These are phyloP conservation scores for Przewalskia tangutica DNA, from an alignment of 257 asterid species.

Conservation along the genomic window DNA sequence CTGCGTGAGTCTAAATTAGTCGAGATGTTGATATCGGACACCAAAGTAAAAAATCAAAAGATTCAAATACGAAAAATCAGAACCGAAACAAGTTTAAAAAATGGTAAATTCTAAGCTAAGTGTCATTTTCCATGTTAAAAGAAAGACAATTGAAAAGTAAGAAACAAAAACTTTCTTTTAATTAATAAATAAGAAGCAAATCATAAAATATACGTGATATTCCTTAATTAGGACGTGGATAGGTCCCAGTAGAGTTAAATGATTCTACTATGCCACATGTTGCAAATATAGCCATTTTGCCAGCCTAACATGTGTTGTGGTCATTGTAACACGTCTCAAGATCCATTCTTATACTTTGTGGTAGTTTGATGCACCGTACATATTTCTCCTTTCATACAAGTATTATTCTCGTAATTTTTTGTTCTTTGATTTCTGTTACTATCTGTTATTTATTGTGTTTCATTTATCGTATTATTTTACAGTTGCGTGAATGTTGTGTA, in stretches of 20 bases:
- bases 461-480: no score
- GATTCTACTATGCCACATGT: slow-evolving; percentile 40
- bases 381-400: no score
- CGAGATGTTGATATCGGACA: no score
- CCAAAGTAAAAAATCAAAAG: no score
- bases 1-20: no score
- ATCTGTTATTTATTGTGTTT: no score
- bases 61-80: no score
- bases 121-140: neutral
- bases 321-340: neutral
- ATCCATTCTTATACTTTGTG: no score
- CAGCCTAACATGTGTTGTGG: neutral
- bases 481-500: no score
- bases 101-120: neutral
- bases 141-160: neutral
- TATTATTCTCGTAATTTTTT: no score
- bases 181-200: slow-evolving; percentile 9
- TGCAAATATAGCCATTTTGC: slow-evolving; percentile 1
- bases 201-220: slow-evolving; percentile 46
- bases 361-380: neutral
- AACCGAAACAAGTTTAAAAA: neutral
- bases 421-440: no score
- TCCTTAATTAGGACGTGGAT: slow-evolving; percentile 36
- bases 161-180: neutral
- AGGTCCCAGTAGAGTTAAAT: slow-evolving; percentile 5